Base-by-base conservation (phyloP, 768 basidiomycete species). In the Boletus eberwhitei region DNA sequence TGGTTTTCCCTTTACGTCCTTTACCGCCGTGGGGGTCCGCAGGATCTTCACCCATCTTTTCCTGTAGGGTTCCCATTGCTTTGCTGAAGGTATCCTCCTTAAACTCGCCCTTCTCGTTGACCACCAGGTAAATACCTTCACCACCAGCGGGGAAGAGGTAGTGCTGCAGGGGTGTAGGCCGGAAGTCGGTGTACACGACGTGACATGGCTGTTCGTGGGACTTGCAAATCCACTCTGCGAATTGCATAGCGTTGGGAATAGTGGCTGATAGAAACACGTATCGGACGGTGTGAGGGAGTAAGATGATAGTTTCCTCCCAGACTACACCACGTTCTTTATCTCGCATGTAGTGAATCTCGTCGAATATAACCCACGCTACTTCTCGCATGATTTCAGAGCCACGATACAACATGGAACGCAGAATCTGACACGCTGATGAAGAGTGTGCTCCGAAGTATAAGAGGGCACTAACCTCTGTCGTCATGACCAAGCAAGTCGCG, bases 301-400 rank as follows among this genome's bases (percentile, higher is more conserved):
- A 84, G 62, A 98, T 98, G 67, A 98, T 97, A 1, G 94, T 95
- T 71, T 97, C 95, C 73, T 99, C 96, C 97, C 97, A 98, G 26
- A 99, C 97, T 19, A 99, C 97, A 61, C 97, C 97, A 61, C 97
- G 90, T 69, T 99, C 97, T 65, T 93, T 93, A 77, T 98, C 97
- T 57, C 97, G 88, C 97, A 98, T 99, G 74, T 98, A 99, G 69
- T 99, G 97, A 57, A 99, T 97, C 74, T 99, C 97, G 68, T 99
- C 97, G 71, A 98, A 99, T 60, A 99, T 85, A 53, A 98, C 96
- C 97, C 97, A 99, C 1, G 95, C 94, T n/a, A 99, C 96, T 76
- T 99, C 97, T 53, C 97, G 90, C 90, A 98, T 95, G 61, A 99
- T 88, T 75, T 99, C 97, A 4, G 94, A 98, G 37, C 97, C 97